Conservation (phyloP, 495 filamentous ascomycete genomes). For the Penicillium coprophilum region DNA sequence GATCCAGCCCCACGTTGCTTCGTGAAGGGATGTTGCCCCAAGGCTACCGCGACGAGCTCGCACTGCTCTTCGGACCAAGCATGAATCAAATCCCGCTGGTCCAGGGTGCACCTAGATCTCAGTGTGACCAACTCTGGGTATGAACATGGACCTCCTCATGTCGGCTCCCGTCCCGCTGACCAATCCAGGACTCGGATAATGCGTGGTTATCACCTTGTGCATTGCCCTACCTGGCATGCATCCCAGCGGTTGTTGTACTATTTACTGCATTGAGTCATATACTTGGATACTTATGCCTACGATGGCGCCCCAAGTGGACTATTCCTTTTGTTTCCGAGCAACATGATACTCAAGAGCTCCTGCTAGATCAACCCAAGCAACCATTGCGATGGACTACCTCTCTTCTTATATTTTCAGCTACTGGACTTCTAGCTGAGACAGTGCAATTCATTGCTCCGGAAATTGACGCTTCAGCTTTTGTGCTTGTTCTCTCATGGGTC, state of each 20-base stretch:
- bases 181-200: constrained; percentile 48
- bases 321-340: constrained; percentile 48
- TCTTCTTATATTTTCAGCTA: constrained; percentile 42
- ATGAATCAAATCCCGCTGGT: constrained; percentile 27
- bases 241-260: constrained; percentile 45
- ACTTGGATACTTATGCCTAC: constrained; percentile 24
- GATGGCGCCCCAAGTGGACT: constrained; percentile 51
- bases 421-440: constrained; percentile 44
- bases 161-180: constrained; percentile 13
- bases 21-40: not conserved
- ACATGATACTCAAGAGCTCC: constrained; percentile 32
- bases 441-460: constrained; percentile 37
- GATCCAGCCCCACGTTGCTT: constrained; percentile 11
- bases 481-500: constrained; percentile 51
- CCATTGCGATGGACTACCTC: constrained; percentile 33
- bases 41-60: not conserved
- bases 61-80: constrained; percentile 13
- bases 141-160: constrained; percentile 9
- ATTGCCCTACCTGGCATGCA: constrained; percentile 45
- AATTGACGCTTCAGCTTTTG: constrained; percentile 23
- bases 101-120: not conserved
- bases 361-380: constrained; percentile 24
- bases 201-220: constrained; percentile 51
- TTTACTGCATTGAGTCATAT: constrained; percentile 40
- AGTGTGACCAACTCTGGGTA: constrained; percentile 32